phyloP scores from a whole-genome alignment of 805 yeast species.

The Saccharomycopsis sp. region DNA sequence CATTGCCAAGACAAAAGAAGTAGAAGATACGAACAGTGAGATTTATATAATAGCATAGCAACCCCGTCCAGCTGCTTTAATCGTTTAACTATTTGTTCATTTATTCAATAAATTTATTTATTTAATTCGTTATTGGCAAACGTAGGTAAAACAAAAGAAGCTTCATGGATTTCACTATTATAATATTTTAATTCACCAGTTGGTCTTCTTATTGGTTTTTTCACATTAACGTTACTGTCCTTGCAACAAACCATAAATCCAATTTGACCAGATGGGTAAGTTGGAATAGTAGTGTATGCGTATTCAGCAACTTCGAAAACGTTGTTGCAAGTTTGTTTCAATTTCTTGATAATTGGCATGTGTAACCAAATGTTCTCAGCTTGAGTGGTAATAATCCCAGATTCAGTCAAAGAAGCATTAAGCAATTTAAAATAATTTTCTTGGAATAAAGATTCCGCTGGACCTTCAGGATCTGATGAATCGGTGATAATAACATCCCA shows the following conservation, averaged over 20 bases:
- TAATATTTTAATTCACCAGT: constrained; percentile 69
- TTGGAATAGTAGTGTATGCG: constrained; percentile 89
- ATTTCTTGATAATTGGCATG: constrained; percentile 71
- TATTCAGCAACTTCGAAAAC: constrained; percentile 91
- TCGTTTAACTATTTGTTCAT: not conserved
- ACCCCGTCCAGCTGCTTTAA: not conserved
- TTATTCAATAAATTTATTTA: not conserved
- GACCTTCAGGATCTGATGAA: constrained; percentile 98
- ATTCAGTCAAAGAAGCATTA: constrained; percentile 79
- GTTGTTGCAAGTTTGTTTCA: constrained; percentile 72
- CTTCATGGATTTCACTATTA: constrained; percentile 75
- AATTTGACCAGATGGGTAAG: constrained; percentile 94
- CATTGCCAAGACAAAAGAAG: constrained; percentile 32
- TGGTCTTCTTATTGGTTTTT: constrained; percentile 61
- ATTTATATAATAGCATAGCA: not conserved
- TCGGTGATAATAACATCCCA: constrained; percentile 96
- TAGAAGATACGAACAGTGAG: not conserved
- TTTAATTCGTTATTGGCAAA: constrained; percentile 54
- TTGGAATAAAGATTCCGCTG: constrained; percentile 91
- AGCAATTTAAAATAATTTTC: constrained; percentile 82
- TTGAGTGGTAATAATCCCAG: constrained; percentile 86
- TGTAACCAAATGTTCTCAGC: constrained; percentile 95
- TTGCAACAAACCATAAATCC: constrained; percentile 97
- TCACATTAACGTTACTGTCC: constrained; percentile 56
- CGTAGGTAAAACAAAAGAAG: constrained; percentile 86